Conservation (phyloP, 2,329 filamentous ascomycete species). For the Microcera coccophila region DNA sequence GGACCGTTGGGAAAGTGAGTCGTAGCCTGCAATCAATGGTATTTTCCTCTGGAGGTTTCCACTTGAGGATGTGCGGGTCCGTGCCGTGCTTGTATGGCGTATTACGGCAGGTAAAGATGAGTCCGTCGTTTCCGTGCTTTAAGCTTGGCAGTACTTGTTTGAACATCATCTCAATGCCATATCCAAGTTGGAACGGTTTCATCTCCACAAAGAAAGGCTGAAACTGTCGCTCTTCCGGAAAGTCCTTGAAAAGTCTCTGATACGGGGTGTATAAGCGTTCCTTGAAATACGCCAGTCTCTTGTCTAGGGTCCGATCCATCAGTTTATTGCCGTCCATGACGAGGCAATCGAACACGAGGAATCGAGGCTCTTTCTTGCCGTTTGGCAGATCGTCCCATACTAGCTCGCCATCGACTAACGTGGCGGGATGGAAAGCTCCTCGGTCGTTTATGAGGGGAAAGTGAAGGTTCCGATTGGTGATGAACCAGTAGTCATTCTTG, state of each 20-base stretch:
- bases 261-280: constrained; percentile 72
- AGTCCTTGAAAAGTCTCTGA: constrained; percentile 57
- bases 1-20: constrained; percentile 69
- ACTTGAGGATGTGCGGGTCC: constrained; percentile 91
- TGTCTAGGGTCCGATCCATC: constrained; percentile 78
- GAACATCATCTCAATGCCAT: constrained; percentile 91
- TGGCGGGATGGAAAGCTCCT: constrained; percentile 69
- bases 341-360: constrained; percentile 90
- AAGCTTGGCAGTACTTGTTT: constrained; percentile 76
- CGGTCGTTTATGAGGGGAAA: constrained; percentile 70
- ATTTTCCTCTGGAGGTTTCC: constrained; percentile 95
- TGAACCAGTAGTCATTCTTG: constrained; percentile 93
- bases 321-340: constrained; percentile 72
- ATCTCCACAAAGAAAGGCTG: constrained; percentile 80
- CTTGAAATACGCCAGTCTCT: constrained; percentile 82
- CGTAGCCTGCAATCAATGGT: constrained; percentile 86
- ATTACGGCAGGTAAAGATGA: constrained; percentile 94
- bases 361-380: constrained; percentile 68
- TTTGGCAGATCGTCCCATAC: constrained; percentile 75
- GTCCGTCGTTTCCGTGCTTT: constrained; percentile 89
- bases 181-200: constrained; percentile 85
- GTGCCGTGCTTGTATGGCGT: constrained; percentile 86
- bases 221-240: constrained; percentile 63
- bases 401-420: constrained; percentile 87
- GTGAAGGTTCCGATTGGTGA: constrained; percentile 66